phyloP scores from a whole-genome alignment of 2,329 filamentous ascomycete genomes.

The Lasiodiplodia sp. region DNA sequence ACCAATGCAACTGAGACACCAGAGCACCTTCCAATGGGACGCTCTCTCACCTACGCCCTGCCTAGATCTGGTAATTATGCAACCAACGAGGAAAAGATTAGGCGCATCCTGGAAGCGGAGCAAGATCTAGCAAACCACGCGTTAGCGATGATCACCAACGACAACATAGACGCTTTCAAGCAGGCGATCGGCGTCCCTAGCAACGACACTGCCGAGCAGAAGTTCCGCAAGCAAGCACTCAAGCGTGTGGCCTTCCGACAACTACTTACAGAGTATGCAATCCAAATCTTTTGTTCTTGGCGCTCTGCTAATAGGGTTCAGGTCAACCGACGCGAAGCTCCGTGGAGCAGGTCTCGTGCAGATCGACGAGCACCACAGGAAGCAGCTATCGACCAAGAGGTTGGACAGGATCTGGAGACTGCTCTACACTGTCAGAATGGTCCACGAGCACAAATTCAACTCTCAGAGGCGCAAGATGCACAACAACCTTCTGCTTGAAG shows the following conservation, averaged over 20 bases:
- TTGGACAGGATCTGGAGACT: background rate
- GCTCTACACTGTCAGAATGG: background rate
- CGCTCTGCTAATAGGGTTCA: background rate
- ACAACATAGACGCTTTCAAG: background rate
- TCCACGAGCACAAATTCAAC: background rate
- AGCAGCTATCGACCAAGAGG: background rate
- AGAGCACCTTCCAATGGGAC: background rate
- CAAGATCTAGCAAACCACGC: too few relatives aligned
- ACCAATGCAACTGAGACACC: background rate
- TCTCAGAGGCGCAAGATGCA: too few relatives aligned
- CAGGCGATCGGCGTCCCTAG: background rate
- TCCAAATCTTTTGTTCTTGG: background rate
- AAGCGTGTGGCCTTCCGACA: background rate
- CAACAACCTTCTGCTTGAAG: too few relatives aligned
- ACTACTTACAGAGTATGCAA: constrained; percentile 15
- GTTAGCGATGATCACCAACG: background rate
- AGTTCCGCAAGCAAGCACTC: constrained; percentile 8
- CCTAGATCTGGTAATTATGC: too few relatives aligned
- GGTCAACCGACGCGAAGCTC: background rate
- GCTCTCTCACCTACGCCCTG: too few relatives aligned
- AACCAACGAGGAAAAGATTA: too few relatives aligned
- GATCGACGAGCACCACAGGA: background rate
- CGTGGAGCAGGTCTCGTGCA: background rate
- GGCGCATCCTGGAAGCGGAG: too few relatives aligned
- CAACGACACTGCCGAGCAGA: background rate